Conservation (phyloP, 2,329 filamentous ascomycete genomes). For the Dactylellina sp. region DNA sequence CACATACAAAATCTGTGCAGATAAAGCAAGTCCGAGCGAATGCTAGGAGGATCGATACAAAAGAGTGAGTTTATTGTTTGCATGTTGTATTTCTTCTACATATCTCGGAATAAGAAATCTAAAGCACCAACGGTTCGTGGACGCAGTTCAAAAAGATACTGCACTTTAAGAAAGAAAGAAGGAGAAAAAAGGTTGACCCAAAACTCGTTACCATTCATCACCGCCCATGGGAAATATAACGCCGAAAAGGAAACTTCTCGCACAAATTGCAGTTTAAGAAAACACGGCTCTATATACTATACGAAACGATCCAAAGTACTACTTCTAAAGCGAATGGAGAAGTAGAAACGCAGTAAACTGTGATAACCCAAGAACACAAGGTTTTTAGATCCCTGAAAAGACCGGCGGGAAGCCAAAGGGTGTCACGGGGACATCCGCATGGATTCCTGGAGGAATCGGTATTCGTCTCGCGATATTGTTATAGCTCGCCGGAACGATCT, state of each 20-base stretch:
- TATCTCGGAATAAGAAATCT: neutral
- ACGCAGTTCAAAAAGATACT: too few species aligned
- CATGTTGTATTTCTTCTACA: too few species aligned
- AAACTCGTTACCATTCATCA: neutral
- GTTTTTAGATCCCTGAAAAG: conserved; percentile 26
- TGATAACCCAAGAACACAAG: too few species aligned
- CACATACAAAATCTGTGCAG: neutral
- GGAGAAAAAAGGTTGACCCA: too few species aligned
- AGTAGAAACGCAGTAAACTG: neutral
- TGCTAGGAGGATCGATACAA: too few species aligned
- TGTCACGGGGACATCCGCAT: conserved; percentile 63
- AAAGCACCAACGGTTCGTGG: neutral
- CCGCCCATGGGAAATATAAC: neutral
- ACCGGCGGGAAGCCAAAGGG: conserved; percentile 47
- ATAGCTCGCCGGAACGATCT: conserved; percentile 95
- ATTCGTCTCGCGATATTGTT: conserved; percentile 95
- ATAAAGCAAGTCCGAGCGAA: neutral
- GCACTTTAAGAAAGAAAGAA: too few species aligned
- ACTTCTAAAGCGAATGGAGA: neutral
- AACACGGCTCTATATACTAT: neutral
- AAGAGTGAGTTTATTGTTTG: too few species aligned
- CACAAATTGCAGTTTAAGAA: neutral
- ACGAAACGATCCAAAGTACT: neutral
- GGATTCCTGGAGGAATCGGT: conserved; percentile 76
- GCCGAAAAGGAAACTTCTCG: neutral